These are phyloP conservation scores for Amesomyces nigricolor DNA, from an alignment of 2,329 filamentous ascomycete species.

Conservation along the genomic window DNA sequence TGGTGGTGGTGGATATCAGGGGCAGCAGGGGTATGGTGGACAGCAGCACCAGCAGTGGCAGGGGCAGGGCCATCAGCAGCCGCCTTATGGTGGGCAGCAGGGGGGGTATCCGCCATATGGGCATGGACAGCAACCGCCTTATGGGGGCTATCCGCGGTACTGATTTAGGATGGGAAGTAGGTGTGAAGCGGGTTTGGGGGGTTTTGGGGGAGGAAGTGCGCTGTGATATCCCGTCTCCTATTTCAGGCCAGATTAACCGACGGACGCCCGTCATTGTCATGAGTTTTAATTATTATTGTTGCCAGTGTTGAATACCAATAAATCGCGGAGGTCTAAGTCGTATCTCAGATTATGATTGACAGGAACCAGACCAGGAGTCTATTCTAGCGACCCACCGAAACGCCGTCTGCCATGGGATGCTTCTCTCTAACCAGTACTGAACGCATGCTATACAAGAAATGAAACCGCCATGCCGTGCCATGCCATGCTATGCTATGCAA, in stretches of 20 bases:
- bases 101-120: constrained; percentile 5
- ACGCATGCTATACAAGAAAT: too few relatives aligned
- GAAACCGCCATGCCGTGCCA: not conserved
- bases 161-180: not conserved
- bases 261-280: too few relatives aligned
- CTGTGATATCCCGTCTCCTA: too few relatives aligned
- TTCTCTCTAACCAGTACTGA: too few relatives aligned
- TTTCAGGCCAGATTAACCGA: too few relatives aligned
- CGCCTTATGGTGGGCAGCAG: constrained; percentile 15
- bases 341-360: not conserved
- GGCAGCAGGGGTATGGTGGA: constrained; percentile 12
- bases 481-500: constrained; percentile 10
- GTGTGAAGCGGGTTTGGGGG: not conserved
- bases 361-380: not conserved
- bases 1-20: constrained; percentile 16
- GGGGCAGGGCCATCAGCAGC: not conserved
- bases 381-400: constrained; percentile 1
- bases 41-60: constrained; percentile 4
- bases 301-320: too few relatives aligned
- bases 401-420: not conserved
- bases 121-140: constrained; percentile 18
- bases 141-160: constrained; percentile 30
- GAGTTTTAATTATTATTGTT: too few relatives aligned
- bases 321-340: too few relatives aligned
- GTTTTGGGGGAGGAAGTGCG: not conserved